Conservation (phyloP, 345 rosid genomes). For the Carallia pectinifolia region DNA sequence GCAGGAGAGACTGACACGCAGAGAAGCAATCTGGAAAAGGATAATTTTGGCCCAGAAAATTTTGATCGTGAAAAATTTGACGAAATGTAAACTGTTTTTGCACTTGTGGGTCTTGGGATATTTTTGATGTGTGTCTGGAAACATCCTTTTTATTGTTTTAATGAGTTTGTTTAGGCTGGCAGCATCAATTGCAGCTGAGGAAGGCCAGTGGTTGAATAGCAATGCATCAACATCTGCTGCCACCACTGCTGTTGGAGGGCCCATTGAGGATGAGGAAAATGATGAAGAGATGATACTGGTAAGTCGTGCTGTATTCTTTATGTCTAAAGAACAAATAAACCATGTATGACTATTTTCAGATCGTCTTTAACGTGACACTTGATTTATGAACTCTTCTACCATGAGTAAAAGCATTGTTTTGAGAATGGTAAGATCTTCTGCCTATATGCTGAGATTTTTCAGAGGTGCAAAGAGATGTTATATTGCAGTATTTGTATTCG, state of each 20-base stretch:
- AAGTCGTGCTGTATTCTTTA: background rate
- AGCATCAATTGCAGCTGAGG: conserved; percentile 68
- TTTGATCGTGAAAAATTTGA: conserved; percentile 48
- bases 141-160: conserved; percentile 18
- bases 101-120: too few species aligned
- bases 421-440: background rate
- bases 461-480: background rate
- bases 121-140: background rate
- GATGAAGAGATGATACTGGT: conserved; percentile 51
- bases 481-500: background rate
- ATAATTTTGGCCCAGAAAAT: conserved; percentile 13
- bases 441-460: background rate
- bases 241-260: conserved; percentile 24
- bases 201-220: conserved; percentile 27
- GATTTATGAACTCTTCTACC: background rate
- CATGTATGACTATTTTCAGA: background rate
- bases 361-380: background rate
- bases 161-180: conserved; percentile 56
- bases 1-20: conserved; percentile 16
- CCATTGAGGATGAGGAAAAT: conserved; percentile 24
- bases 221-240: conserved; percentile 49
- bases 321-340: background rate
- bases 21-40: conserved; percentile 20
- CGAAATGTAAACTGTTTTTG: conserved; percentile 55
- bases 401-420: background rate